Conservation (phyloP, 2,329 filamentous ascomycete species). For the Monosporascus ibericus region DNA sequence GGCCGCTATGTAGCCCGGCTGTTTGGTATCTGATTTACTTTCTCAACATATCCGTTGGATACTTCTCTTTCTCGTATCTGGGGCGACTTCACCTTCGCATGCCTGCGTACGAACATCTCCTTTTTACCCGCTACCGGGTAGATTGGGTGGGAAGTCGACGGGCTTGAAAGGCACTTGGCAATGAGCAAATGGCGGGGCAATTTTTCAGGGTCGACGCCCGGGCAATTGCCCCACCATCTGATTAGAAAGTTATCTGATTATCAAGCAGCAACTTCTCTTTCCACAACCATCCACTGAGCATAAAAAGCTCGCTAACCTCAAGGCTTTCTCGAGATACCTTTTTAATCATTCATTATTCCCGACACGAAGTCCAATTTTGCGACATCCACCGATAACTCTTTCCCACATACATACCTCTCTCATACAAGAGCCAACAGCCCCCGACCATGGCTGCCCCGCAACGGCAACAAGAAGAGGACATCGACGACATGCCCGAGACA, state of each 20-base stretch:
- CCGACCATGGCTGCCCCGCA: slow-evolving; percentile 29
- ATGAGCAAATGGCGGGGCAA: slow-evolving; percentile 9
- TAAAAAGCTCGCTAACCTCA: not conserved
- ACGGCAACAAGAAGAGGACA: slow-evolving; percentile 25
- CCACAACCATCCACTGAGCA: not conserved
- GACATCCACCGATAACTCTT: not conserved
- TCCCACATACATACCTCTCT: no score
- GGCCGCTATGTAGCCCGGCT: no score
- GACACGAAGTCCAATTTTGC: no score
- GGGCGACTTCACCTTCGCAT: no score
- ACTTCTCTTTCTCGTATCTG: no score
- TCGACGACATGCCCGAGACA: slow-evolving; percentile 60
- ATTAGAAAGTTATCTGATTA: no score
- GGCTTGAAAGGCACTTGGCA: not conserved
- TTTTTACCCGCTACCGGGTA: no score
- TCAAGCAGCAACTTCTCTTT: slow-evolving; percentile 14
- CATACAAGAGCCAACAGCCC: no score
- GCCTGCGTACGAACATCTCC: no score
- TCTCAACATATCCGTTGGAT: no score
- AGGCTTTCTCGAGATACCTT: not conserved
- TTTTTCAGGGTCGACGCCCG: not conserved
- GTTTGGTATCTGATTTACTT: no score
- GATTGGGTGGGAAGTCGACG: not conserved
- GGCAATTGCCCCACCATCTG: slow-evolving; percentile 16
- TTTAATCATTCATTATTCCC: no score